Evolutionary conservation across 2,329 filamentous ascomycete species (phyloP), one percentile per base, ranked within the genome.

Genomic region (Diplocarpon rosae): DNA sequence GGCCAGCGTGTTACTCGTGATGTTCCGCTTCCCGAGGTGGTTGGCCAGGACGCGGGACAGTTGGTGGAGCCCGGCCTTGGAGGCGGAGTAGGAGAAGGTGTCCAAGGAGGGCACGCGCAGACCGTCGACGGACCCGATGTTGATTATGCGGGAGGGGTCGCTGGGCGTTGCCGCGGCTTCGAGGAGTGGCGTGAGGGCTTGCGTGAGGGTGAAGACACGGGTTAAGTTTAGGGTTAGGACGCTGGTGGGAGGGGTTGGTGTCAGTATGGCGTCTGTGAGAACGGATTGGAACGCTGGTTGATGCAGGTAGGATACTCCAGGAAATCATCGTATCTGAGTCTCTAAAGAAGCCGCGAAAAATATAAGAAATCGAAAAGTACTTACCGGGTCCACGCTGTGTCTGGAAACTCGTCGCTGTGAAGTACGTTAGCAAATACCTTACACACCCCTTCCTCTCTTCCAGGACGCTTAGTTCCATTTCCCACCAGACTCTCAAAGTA

Each of bases 1-100:
- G 5, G 83, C 83, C 45, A 87, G 64, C 3, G 78, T 76, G 59
- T 87, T 87, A 50, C 67, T 72, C 30, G 78, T 83, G 47, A 83
- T 71, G 42, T 73, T 68, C 35, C 73, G 57, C 45, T 71, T 72
- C 0, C 78, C 79, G 29, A 83, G 63, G 55, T 79, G 80, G 31
- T 68, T 65, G 0, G 80, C 77, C 10, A 85, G 63, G 58, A 84
- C 79, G 44, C 78, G 68, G 29, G 70, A 78, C 43, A 85, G 62
- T 53, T 85, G 80, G 49, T 77, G 70, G 2, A 80, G 66, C 0
- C 79, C 80, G 0, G 72, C 80, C 63, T 85, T 85, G 50, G 64
- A 70, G 0, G 76, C 71, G 29, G 66, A 70, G 64, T 82, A 82
- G 5, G 75, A 71, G 53, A 67, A 82, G 35, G 75, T 83, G 52